Evolutionary conservation across 2,329 filamentous ascomycete genomes (phyloP), one percentile per base, ranked within the genome.

Genomic region (Septoria petroselini): DNA sequence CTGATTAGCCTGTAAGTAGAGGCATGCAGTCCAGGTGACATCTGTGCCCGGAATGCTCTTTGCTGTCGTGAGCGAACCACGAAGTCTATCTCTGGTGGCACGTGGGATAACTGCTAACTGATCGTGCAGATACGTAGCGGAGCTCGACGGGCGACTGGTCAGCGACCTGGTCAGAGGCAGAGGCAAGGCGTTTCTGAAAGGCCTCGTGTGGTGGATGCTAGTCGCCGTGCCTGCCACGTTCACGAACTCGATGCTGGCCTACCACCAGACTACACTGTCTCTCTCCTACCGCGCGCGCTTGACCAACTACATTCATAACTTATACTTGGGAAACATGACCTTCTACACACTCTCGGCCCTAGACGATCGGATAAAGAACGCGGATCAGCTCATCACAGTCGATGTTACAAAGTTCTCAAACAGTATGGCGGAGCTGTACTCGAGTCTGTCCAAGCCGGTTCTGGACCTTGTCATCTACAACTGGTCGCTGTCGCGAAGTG

Each of bases 381-480:
- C 93, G 2, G 93, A 98, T 66, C 93, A 98, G 71, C 80, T 98
- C 35, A 95, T 98, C 62, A 93, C 91, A 0, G 91, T 97, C 21
- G 93, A 98, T 67, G 89, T 98, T 7, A 87, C 91, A 54, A 91
- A 93, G 63, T 98, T 98, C 73, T 93, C 91, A 19, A 95, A 95
- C 68, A 95, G 88, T 61, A 72, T 97, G 54, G 91, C 93, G 1
- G 91, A 97, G 68, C 74, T 98, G 5, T 98, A 98, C 70, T 95
- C 91, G 55, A 97, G 97, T 66, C 74, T 98, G 30, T 93, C 93
- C 2, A 98, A 98, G 68, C 93, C 93, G 0, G 77, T 95, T 3
- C 75, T 98, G 15, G 93, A 98, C 60, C 95, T 98, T 84, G 81
- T 90, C 38, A 94, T 98, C 57, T 98, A 98, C 72, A 97, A 93